Base-by-base conservation (phyloP, 2,329 filamentous ascomycete species). In the Zasmidium citrigriseum region DNA sequence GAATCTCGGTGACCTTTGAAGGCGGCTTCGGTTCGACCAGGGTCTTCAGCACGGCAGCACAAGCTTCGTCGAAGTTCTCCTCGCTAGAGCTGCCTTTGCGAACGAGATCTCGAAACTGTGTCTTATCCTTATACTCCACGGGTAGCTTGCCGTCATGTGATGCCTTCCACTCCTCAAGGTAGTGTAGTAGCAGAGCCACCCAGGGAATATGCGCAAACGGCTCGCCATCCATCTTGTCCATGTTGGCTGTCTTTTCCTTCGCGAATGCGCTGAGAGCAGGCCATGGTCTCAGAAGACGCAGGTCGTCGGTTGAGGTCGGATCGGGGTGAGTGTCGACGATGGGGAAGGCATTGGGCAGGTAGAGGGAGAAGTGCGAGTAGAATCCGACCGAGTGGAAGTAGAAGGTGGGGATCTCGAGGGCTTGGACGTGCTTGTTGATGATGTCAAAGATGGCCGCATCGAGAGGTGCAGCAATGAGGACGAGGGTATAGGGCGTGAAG, bases 321-420 rank as follows among this genome's bases (percentile, higher is more conserved):
- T 96, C 92, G 0, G 95, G 95, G 70, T 99, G 95, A 46, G 95
- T 98, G 72, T 99, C 93, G 62, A 99, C 90, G 57, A 99, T 89
- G 4, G 93, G 92, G 68, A 96, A 96, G 24, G 87, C 85, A n/a
- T 86, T 80, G 10, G 90, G 89, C 24, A 96, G 79, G 65, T 85
- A 81, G 24, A 96, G 81, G n/a, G 87, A 89, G 73, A 98, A 96
- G 65, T 90, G 90, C 1, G 91, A 90, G 75, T 95, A 96, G 77
- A 96, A 97, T 24, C 95, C 95, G 44, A 89, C 83, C n/a, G 89
- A 96, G 72, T 96, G 91, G 46, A 95, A 83, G 64, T 92, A 87
- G 58, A 98, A 83, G 14, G 93, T 78, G 0, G 95, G 92, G 18
- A 89, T 89, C 51, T 85, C 81, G 54, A 87, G 78, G 29, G 83